Conservation (phyloP, 148 eudicot genomes). For the Chenopodium berlandieri region DNA sequence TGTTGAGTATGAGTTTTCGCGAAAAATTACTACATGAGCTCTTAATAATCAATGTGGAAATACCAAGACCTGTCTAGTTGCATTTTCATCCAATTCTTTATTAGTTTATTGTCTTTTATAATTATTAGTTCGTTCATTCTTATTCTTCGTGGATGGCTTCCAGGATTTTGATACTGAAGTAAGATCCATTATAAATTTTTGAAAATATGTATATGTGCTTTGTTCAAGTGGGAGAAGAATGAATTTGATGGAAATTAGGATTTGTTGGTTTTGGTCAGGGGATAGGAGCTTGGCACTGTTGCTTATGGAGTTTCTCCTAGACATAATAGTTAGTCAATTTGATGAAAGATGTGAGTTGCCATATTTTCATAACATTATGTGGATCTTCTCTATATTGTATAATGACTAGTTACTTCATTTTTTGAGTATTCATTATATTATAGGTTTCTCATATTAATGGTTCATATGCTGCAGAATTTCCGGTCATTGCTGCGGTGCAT, state of each 20-base stretch:
- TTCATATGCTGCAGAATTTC: constrained; percentile 39
- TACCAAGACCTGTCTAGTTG: neutral
- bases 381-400: neutral
- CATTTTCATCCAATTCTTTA: neutral
- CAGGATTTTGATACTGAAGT: neutral
- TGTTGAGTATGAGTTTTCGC: neutral
- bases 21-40: neutral
- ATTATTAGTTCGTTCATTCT: neutral
- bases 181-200: neutral
- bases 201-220: neutral
- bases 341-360: neutral
- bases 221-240: neutral
- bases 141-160: neutral
- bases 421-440: neutral
- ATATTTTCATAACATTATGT: neutral
- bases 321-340: neutral
- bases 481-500: constrained; percentile 54
- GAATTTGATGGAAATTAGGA: too few species aligned
- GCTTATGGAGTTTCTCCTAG: neutral
- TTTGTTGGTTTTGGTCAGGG: neutral
- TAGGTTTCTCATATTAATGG: neutral
- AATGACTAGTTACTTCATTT: neutral
- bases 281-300: neutral
- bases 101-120: neutral
- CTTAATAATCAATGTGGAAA: too few species aligned